These are phyloP conservation scores for Skeletonema menzelii DNA, from an alignment of 108 stramenopile genomes.

Conservation along the genomic window DNA sequence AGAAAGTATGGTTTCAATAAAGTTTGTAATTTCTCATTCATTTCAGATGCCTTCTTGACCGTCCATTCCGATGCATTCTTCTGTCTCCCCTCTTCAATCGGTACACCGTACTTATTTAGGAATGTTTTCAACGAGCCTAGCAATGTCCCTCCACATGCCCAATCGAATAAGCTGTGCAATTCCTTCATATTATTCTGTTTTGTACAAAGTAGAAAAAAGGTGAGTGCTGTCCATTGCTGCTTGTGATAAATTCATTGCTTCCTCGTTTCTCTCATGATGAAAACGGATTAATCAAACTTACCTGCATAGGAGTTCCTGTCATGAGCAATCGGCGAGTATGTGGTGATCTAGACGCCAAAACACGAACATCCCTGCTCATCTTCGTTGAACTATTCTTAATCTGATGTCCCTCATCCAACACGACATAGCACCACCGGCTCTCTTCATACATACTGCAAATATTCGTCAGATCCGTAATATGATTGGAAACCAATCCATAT, in stretches of 20 bases:
- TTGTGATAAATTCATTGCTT: too few species aligned
- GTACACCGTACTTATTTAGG: conserved; percentile 61
- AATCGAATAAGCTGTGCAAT: conserved; percentile 94
- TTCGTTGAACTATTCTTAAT: conserved; percentile 90
- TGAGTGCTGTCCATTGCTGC: too few species aligned
- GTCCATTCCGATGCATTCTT: conserved; percentile 61
- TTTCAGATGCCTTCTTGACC: conserved; percentile 67
- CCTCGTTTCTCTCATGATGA: conserved; percentile 18
- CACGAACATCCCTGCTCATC: conserved; percentile 62
- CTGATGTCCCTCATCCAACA: conserved; percentile 96
- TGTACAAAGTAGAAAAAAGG: background rate
- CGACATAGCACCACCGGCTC: conserved; percentile 86
- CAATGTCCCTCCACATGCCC: conserved; percentile 73
- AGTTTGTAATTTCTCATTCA: conserved; percentile 71
- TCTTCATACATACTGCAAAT: conserved; percentile 4
- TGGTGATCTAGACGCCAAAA: conserved; percentile 38
- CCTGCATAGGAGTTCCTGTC: conserved; percentile 94
- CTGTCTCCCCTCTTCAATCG: conserved; percentile 80
- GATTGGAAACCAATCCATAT: conserved; percentile 66
- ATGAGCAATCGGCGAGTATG: conserved; percentile 80
- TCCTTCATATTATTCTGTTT: conserved; percentile 70
- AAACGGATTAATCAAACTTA: background rate
- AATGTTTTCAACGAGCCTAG: conserved; percentile 61
- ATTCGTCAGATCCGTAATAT: conserved; percentile 30
- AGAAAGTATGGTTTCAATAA: conserved; percentile 86